Evolutionary conservation across 306 rosid species (phyloP), one percentile per base, ranked within the genome.

Genomic region (Sechiopsis laciniata): DNA sequence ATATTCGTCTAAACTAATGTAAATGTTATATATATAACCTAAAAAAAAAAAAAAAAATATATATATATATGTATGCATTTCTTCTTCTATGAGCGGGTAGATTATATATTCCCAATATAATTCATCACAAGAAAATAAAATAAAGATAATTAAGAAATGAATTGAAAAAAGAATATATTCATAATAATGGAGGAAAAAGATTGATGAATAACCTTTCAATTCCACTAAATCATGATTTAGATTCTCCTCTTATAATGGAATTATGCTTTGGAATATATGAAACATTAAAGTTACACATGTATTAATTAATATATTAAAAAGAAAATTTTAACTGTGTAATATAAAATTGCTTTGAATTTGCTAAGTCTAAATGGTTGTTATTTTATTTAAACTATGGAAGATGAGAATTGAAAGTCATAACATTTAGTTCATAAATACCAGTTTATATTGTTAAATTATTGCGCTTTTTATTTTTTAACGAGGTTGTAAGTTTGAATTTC

Each of bases 211-310:
- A 7, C 55, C 72, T 46, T 66, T 66, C 32, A 66, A 40, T 68
- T 48, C 73, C 73, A 68, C 57, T 68, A 68, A 48, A 68, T 68
- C 73, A 48, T 68, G 73, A 68, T 68, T 48, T 46, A 2, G 40
- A 68, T 68, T 68, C 75, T 19, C 54, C 48, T 71, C 29, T 51
- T 54, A 32, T 37, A 0, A n/a, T 42, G 59, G 46, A 71, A 71
- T 71, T 71, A 14, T 71, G 24, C 61, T 71, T 71, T 71, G 10
- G 60, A 71, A 71, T 50, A 71, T 50, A 26, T 26, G 12, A 48
- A 70, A 48, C 45, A 50, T 70, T 14, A 70, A 26, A 22, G 59
- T 35, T 22, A 48, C 74, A 70, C 45, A 70, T 70, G 74, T 52
- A 50, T 48, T 52, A 8, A 40, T 63, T 63, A 63, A 29, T 15